Conservation (phyloP, 1,284 basidiomycete genomes). For the Termitomyces sp. region DNA sequence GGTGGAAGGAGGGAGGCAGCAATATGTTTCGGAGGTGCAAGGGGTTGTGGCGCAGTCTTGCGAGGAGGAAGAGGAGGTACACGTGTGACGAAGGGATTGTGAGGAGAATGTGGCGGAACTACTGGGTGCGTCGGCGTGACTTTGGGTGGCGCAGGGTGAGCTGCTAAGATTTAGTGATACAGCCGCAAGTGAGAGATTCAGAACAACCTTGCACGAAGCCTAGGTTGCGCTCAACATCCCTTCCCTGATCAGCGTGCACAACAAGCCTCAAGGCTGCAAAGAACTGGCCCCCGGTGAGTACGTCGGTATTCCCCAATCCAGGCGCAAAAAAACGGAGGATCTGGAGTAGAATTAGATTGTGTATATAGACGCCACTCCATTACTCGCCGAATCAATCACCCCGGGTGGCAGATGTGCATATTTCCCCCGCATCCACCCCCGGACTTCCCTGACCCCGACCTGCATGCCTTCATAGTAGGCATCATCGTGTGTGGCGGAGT, state of each 20-base stretch:
- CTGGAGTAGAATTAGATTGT: constrained; percentile 28
- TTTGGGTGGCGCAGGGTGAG: constrained; percentile 13
- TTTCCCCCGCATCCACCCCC: constrained; percentile 71
- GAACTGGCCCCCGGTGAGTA: constrained; percentile 63
- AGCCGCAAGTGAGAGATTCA: not conserved
- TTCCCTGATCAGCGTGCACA: constrained; percentile 55
- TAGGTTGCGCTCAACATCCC: constrained; percentile 51
- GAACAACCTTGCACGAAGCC: constrained; percentile 68
- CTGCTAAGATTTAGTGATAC: constrained; percentile 9
- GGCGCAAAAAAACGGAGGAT: constrained; percentile 62
- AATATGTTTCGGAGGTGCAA: constrained; percentile 10
- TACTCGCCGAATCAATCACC: constrained; percentile 55
- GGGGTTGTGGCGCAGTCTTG: constrained; percentile 14
- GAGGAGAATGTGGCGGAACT: constrained; percentile 17
- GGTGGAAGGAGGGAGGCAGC: constrained; percentile 6
- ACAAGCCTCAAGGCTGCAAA: constrained; percentile 67
- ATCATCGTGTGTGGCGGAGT: constrained; percentile 29
- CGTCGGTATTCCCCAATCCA: constrained; percentile 42
- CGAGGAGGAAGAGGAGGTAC: constrained; percentile 20
- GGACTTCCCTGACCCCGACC: constrained; percentile 57
- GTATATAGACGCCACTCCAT: not conserved
- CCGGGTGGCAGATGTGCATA: constrained; percentile 47
- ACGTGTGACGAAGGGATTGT: constrained; percentile 20
- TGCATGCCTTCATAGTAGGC: constrained; percentile 44
- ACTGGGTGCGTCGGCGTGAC: not conserved